phyloP scores from a whole-genome alignment of 73 alveolate genomes.

The Tetrahymena malaccensis region DNA sequence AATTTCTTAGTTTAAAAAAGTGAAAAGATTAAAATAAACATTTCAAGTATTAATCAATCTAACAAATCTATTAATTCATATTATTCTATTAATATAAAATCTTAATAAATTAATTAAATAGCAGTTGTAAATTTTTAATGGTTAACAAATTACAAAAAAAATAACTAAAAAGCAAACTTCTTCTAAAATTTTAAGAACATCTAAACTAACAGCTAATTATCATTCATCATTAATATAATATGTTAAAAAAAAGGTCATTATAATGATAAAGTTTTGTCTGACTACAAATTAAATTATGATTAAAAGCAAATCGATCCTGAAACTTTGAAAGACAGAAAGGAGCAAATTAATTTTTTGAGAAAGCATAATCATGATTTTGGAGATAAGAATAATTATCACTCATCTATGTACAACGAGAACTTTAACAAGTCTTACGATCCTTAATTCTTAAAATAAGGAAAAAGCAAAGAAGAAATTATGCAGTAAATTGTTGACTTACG shows the following conservation, averaged over 20 bases:
- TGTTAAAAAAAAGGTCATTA: background rate
- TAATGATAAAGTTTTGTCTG: slow-evolving; percentile 9
- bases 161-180: background rate
- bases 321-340: slow-evolving; percentile 7
- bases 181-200: background rate
- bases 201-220: background rate
- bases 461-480: slow-evolving; percentile 14
- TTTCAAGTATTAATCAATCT: background rate
- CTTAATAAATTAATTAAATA: background rate
- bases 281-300: slow-evolving; percentile 12
- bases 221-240: background rate
- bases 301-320: background rate
- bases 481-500: slow-evolving; percentile 27
- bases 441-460: slow-evolving; percentile 14
- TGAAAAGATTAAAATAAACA: background rate
- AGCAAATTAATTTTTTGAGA: slow-evolving; percentile 4
- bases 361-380: slow-evolving; percentile 46
- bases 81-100: background rate
- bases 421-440: slow-evolving; percentile 27
- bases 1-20: background rate
- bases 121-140: background rate
- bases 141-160: background rate
- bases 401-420: slow-evolving; percentile 23
- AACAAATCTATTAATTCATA: background rate
- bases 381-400: slow-evolving; percentile 29